These are phyloP conservation scores for Darksidea phi DNA, from an alignment of 495 filamentous ascomycete genomes.

Conservation along the genomic window DNA sequence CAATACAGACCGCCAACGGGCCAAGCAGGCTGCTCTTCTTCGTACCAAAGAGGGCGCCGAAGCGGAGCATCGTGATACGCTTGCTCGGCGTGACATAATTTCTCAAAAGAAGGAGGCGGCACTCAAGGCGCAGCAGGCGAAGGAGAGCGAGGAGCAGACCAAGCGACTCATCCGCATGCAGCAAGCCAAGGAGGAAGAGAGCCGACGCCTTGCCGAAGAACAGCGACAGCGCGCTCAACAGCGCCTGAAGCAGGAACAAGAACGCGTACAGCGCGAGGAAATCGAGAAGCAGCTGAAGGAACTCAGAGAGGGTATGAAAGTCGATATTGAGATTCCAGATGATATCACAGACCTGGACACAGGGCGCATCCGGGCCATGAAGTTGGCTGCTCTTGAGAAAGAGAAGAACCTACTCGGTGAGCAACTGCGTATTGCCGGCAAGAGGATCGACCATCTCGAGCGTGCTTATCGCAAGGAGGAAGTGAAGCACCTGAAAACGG, in stretches of 20 bases:
- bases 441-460: constrained; percentile 96
- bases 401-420: constrained; percentile 95
- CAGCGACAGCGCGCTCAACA: constrained; percentile 86
- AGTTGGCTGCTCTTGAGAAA: constrained; percentile 90
- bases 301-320: constrained; percentile 74
- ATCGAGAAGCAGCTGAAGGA: constrained; percentile 94
- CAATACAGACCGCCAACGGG: constrained; percentile 72
- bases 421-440: constrained; percentile 84
- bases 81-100: constrained; percentile 85
- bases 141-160: constrained; percentile 88
- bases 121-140: constrained; percentile 75
- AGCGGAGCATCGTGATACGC: constrained; percentile 83
- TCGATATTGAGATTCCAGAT: constrained; percentile 68
- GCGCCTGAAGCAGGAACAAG: constrained; percentile 83
- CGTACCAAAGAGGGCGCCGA: constrained; percentile 83
- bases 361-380: constrained; percentile 85
- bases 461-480: constrained; percentile 95
- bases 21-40: constrained; percentile 74
- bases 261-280: constrained; percentile 88
- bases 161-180: constrained; percentile 79
- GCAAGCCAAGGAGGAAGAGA: constrained; percentile 83
- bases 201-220: constrained; percentile 81
- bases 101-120: constrained; percentile 95
- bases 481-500: constrained; percentile 80
- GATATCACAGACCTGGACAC: constrained; percentile 84